Base-by-base conservation (phyloP, 2,329 filamentous ascomycete genomes). In the Trichoderma oligosporum region DNA sequence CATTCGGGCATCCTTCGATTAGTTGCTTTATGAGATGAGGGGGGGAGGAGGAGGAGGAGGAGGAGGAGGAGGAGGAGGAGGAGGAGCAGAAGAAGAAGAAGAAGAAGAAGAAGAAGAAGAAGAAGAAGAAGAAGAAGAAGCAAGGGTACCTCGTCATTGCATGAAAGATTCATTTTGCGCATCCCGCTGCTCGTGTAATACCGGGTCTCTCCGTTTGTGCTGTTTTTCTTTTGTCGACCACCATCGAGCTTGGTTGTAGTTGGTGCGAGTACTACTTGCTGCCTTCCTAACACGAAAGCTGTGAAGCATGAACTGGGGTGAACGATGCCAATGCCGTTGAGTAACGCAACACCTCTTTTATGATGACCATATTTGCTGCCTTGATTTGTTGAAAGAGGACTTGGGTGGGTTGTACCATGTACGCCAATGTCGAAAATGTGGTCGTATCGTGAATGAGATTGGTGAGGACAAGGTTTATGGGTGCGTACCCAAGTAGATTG, bases 161-260 rank as follows among this genome's bases (percentile, higher is more conserved):
- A n/a, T n/a, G n/a, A n/a, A n/a, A n/a, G n/a, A n/a, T n/a, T n/a
- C n/a, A n/a, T n/a, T n/a, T n/a, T n/a, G n/a, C n/a, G n/a, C n/a
- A n/a, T n/a, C n/a, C n/a, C n/a, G n/a, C n/a, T n/a, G n/a, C n/a
- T n/a, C n/a, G n/a, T n/a, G 51, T 55, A 41, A 36, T 35, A 45
- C 41, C 51, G n/a, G 22, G n/a, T 18, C n/a, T n/a, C 9, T 18
- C 29, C 51, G 39, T 45, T 46, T 55, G 41, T 55, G 39, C n/a
- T n/a, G n/a, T n/a, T n/a, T n/a, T n/a, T 45, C 27, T 46, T 38
- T 45, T 31, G 20, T 41, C 24, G n/a, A 46, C 41, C 16, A 22
- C 22, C 51, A 29, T 46, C 51, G 41, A 45, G 12, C 31, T 12
- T 36, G 22, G 39, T 27, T 29, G n/a, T 27, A 14, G 25, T 22